Evolutionary conservation across 495 filamentous ascomycete genomes (phyloP).

Genomic region (Patellaria atrata): DNA sequence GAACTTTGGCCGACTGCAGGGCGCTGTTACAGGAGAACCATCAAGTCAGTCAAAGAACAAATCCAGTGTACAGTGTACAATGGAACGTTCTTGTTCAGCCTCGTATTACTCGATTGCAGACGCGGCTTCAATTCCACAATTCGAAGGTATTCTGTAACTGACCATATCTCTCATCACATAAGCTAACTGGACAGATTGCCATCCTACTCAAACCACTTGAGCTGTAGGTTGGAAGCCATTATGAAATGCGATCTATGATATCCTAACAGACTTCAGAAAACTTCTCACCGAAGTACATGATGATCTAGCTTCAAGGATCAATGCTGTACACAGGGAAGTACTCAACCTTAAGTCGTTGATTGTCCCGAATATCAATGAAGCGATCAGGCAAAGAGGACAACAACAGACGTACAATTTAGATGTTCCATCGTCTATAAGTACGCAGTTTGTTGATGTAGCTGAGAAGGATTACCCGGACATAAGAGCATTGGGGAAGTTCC

Average conservation of each 20-base stretch:
- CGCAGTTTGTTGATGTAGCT: constrained; percentile 7
- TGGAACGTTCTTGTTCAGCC: constrained; percentile 18
- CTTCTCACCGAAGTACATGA: constrained; percentile 13
- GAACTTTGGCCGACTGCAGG: constrained; percentile 18
- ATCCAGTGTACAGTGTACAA: constrained; percentile 10
- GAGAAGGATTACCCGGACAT: constrained; percentile 1
- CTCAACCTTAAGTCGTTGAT: constrained; percentile 11
- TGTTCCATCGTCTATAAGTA: constrained; percentile 8
- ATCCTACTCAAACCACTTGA: constrained; percentile 19
- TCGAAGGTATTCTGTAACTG: too few species aligned
- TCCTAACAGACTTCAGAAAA: constrained; percentile 1
- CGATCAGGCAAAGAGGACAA: constrained; percentile 3
- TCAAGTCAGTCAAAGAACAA: not conserved
- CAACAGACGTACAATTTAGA: not conserved
- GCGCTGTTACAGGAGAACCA: constrained; percentile 15
- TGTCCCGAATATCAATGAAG: constrained; percentile 11
- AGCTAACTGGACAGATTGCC: too few species aligned
- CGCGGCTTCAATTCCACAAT: constrained; percentile 15
- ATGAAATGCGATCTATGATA: too few species aligned
- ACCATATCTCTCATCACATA: too few species aligned
- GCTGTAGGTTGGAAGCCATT: too few species aligned
- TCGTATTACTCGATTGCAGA: constrained; percentile 9
- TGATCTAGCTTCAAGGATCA: constrained; percentile 13
- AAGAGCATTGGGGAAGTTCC: constrained; percentile 3
- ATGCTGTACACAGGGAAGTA: constrained; percentile 11